Conservation (phyloP, 768 basidiomycete genomes). For the Macrolepiota albuminosa region DNA sequence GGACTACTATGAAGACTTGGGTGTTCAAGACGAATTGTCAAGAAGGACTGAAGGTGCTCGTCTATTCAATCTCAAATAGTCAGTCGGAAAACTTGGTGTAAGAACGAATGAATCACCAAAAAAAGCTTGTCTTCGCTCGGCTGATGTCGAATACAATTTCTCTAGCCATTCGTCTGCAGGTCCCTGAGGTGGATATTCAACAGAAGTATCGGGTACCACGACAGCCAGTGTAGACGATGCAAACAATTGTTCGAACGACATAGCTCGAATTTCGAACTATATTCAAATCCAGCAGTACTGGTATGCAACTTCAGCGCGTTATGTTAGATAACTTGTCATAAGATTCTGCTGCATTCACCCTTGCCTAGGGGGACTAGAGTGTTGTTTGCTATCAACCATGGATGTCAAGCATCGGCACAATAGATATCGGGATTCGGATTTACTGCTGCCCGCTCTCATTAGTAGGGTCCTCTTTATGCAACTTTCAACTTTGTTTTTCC, state of each 20-base stretch:
- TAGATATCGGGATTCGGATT: background rate
- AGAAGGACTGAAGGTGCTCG: constrained; percentile 48
- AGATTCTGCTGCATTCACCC: background rate
- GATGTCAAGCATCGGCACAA: background rate
- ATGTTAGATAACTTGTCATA: background rate
- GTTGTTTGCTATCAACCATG: background rate
- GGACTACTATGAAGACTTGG: constrained; percentile 33
- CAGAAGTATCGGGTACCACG: constrained; percentile 59
- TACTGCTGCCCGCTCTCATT: no score
- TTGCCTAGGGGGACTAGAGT: background rate
- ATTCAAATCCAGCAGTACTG: background rate
- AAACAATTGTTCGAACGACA: constrained; percentile 62
- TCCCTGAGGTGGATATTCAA: constrained; percentile 50
- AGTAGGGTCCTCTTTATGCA: no score
- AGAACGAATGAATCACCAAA: constrained; percentile 49
- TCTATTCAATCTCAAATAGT: constrained; percentile 33
- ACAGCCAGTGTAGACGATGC: constrained; percentile 54
- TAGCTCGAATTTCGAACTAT: constrained; percentile 7
- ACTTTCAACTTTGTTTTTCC: no score
- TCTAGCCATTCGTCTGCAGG: constrained; percentile 53
- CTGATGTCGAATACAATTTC: constrained; percentile 32
- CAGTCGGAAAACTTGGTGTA: constrained; percentile 10
- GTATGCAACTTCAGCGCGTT: background rate
- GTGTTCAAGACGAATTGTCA: constrained; percentile 56
- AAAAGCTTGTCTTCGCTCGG: constrained; percentile 64